phyloP scores from a whole-genome alignment of 768 basidiomycete genomes.

The Boletus pseudo-olivaceus region DNA sequence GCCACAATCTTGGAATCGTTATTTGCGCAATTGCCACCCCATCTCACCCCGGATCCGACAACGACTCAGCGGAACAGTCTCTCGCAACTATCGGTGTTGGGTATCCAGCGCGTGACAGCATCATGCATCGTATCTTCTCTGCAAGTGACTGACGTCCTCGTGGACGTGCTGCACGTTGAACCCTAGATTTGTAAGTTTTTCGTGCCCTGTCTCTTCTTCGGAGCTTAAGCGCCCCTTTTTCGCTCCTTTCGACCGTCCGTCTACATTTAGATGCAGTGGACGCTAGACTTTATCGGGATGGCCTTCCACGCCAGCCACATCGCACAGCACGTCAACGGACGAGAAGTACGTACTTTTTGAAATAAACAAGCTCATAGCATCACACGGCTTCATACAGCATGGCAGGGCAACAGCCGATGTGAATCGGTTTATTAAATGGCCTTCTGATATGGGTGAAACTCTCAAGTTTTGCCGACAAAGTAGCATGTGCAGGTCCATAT shows the following conservation, averaged over 20 bases:
- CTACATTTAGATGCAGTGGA: conserved; percentile 3
- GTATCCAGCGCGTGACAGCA: neutral
- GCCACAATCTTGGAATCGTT: neutral
- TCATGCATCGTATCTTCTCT: neutral
- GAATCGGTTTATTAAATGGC: neutral
- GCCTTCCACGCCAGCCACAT: conserved; percentile 8
- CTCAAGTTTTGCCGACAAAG: conserved; percentile 5
- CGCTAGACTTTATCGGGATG: conserved; percentile 8
- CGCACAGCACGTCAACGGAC: conserved; percentile 23
- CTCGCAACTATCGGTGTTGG: neutral
- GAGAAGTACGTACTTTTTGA: conserved; percentile 1
- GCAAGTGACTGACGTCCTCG: conserved; percentile 12
- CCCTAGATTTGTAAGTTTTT: conserved; percentile 21
- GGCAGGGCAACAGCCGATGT: conserved; percentile 8
- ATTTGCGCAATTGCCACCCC: neutral
- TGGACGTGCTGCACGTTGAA: conserved; percentile 10
- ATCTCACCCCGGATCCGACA: neutral
- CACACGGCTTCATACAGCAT: conserved; percentile 20
- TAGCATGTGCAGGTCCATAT: neutral
- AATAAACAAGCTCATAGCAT: conserved; percentile 17
- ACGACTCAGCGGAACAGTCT: neutral
- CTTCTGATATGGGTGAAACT: neutral
- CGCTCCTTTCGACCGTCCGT: neutral
- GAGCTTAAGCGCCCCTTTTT: conserved; percentile 34
- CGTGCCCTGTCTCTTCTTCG: conserved; percentile 20